These are phyloP conservation scores for Ceriops zippeliana DNA, from an alignment of 345 rosid species.

Conservation along the genomic window DNA sequence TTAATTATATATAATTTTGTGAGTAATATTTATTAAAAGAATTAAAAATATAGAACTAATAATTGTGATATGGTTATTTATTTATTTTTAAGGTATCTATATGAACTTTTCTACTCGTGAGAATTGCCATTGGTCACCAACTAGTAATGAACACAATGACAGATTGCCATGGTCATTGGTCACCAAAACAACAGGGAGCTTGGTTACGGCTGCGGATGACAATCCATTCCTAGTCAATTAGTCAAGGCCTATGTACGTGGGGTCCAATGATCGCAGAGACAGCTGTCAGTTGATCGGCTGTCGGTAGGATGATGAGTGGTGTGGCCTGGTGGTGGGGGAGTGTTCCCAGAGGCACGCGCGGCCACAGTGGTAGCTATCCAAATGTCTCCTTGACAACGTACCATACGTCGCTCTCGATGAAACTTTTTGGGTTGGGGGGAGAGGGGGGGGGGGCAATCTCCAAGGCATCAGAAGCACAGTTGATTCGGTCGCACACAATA, in stretches of 20 bases:
- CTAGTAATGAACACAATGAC: no score
- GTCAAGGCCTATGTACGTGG: neutral
- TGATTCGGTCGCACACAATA: slow-evolving; percentile 30
- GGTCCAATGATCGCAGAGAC: slow-evolving; percentile 10
- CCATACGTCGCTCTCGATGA: slow-evolving; percentile 25
- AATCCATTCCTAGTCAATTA: neutral
- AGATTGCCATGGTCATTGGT: no score
- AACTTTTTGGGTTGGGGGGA: neutral
- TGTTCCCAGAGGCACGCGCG: slow-evolving; percentile 24
- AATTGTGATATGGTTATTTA: no score
- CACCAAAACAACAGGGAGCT: no score
- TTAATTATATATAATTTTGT: no score
- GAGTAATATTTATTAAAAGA: no score
- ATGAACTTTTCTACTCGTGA: no score
- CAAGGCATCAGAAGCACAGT: neutral
- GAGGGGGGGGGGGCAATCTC: neutral
- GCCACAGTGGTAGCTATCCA: slow-evolving; percentile 20
- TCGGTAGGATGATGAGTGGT: slow-evolving; percentile 18
- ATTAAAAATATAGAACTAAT: no score
- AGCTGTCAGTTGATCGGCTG: slow-evolving; percentile 22
- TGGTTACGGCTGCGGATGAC: no score
- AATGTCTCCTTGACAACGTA: slow-evolving; percentile 22
- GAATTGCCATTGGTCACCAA: no score
- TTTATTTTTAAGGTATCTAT: no score
- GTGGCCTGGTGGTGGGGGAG: neutral